Conservation (phyloP, 352 stramenopile genomes). For the Pythium aquatile region DNA sequence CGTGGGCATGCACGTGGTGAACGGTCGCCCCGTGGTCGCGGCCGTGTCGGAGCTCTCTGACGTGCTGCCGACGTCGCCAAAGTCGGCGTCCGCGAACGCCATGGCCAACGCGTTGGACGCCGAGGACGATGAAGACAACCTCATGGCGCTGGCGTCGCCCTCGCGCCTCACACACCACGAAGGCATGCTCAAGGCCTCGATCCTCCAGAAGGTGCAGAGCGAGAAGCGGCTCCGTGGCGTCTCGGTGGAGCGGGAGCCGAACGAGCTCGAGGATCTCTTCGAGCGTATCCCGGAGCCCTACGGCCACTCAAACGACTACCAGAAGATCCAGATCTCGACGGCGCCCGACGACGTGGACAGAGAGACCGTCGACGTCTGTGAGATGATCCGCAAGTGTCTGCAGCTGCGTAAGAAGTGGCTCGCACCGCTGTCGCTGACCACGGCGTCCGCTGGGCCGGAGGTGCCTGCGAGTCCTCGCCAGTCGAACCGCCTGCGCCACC, state of each 20-base stretch:
- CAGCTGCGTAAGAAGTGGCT: slow-evolving; percentile 73
- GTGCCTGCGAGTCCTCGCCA: slow-evolving; percentile 39
- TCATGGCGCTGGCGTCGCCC: slow-evolving; percentile 19
- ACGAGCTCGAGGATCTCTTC: slow-evolving; percentile 59
- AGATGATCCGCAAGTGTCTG: slow-evolving; percentile 79
- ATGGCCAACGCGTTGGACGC: slow-evolving; percentile 22
- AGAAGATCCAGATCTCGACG: slow-evolving; percentile 78
- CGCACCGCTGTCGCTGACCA: slow-evolving; percentile 37
- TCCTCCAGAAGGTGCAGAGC: slow-evolving; percentile 72
- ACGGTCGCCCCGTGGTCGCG: slow-evolving; percentile 18
- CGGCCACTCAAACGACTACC: slow-evolving; percentile 59
- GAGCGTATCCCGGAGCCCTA: slow-evolving; percentile 81
- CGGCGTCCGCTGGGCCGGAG: slow-evolving; percentile 16
- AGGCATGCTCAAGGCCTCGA: slow-evolving; percentile 65
- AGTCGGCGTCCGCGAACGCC: slow-evolving; percentile 22
- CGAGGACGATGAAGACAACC: slow-evolving; percentile 25
- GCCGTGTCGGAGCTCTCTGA: slow-evolving; percentile 8
- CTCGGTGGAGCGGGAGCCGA: slow-evolving; percentile 37
- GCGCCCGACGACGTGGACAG: slow-evolving; percentile 61
- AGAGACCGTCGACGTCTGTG: slow-evolving; percentile 77
- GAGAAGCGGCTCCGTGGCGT: slow-evolving; percentile 68
- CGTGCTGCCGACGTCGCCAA: slow-evolving; percentile 26
- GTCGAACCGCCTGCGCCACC: slow-evolving; percentile 47
- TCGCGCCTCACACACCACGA: slow-evolving; percentile 48
- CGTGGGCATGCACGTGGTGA: slow-evolving; percentile 28